Evolutionary conservation across 164 flowering plant genomes (phyloP).

Genomic region (Akebia trifoliata): DNA sequence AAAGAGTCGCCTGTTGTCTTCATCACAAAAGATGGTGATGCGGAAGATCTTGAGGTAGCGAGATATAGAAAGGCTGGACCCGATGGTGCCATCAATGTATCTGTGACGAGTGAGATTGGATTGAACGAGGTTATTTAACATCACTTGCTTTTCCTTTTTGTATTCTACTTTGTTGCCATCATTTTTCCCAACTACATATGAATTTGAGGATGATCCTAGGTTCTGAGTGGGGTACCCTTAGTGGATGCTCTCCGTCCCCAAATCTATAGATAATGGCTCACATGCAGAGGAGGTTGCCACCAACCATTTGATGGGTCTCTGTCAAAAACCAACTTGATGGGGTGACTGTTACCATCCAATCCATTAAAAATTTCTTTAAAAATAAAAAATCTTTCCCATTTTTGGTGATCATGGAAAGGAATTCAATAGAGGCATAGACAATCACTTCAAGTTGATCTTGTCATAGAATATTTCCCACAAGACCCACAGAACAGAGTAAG

Average conservation of each 20-base stretch:
- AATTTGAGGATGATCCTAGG: background rate
- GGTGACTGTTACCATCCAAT: background rate
- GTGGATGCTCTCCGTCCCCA: no score
- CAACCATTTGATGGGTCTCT: background rate
- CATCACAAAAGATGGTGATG: constrained; percentile 36
- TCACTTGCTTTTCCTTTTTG: background rate
- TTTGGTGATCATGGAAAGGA: background rate
- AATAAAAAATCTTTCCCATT: background rate
- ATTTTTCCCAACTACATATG: background rate
- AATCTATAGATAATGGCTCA: no score
- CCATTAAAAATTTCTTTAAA: background rate
- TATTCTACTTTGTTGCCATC: background rate
- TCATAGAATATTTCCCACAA: background rate
- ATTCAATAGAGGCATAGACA: background rate
- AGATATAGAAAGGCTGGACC: constrained; percentile 73
- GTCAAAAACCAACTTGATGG: background rate
- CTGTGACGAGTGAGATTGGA: constrained; percentile 60
- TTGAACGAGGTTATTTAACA: constrained; percentile 49
- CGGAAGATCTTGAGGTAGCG: constrained; percentile 47
- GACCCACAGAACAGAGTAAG: background rate
- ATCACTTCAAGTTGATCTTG: background rate
- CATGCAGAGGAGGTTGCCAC: background rate
- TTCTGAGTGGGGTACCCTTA: background rate
- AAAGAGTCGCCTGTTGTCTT: constrained; percentile 40
- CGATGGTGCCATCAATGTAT: constrained; percentile 70